Percentiles rank a stretch among this genome's conserved stretches.
phyloP scores from a whole-genome alignment of 345 rosid genomes.

The Heritiera fomes region DNA sequence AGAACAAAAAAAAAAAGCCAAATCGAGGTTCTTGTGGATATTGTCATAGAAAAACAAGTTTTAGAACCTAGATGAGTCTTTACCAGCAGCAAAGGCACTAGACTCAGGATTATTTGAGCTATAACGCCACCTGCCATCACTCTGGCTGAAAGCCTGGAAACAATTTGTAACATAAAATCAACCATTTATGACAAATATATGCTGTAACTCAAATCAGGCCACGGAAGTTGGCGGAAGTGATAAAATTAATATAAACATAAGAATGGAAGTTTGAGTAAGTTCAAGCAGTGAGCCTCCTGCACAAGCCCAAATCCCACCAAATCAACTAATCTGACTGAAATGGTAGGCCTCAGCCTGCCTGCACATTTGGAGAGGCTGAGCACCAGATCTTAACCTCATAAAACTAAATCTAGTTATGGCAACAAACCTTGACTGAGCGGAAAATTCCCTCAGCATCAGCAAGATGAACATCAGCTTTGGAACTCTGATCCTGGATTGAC shows the following conservation, averaged over 20 bases:
- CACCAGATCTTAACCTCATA: background rate
- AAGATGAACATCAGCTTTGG: conserved; percentile 59
- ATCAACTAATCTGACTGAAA: conserved; percentile 17
- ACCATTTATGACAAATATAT: conserved; percentile 14
- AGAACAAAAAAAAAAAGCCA: background rate
- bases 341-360: conserved; percentile 4
- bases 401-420: conserved; percentile 19
- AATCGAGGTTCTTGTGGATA: background rate
- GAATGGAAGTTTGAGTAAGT: background rate
- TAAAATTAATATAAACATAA: background rate
- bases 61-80: conserved; percentile 16
- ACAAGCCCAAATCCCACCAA: conserved; percentile 16
- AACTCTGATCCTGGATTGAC: conserved; percentile 57
- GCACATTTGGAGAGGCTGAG: background rate
- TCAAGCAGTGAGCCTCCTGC: background rate
- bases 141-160: conserved; percentile 84
- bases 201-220: background rate
- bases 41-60: background rate
- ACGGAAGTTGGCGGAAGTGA: background rate
- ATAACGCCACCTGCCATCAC: conserved; percentile 93
- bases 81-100: conserved; percentile 93
- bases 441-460: conserved; percentile 72
- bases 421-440: conserved; percentile 80
- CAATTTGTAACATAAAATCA: conserved; percentile 28
- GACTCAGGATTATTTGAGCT: conserved; percentile 77